These are phyloP conservation scores for Solanum piurae DNA, from an alignment of 257 asterid species.

Conservation along the genomic window DNA sequence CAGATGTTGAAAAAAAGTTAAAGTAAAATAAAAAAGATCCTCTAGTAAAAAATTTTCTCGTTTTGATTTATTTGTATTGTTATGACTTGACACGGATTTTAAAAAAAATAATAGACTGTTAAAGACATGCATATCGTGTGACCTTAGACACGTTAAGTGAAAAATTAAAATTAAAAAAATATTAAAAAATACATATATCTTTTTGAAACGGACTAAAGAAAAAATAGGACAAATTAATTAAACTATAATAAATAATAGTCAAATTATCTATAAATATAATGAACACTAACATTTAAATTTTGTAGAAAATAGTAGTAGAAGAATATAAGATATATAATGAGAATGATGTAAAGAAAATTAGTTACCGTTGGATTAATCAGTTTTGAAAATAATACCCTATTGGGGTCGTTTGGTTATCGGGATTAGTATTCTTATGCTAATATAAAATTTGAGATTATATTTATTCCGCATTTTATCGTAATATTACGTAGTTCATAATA, in stretches of 20 bases:
- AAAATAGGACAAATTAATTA: neutral
- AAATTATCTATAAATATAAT: neutral
- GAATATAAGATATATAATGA: neutral
- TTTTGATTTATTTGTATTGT: neutral
- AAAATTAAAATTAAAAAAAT: neutral
- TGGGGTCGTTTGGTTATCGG: no score
- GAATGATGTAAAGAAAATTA: neutral
- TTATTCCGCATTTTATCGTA: neutral
- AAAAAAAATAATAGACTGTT: neutral
- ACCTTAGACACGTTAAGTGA: neutral
- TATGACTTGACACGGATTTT: neutral
- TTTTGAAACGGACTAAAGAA: neutral
- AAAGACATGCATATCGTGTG: neutral
- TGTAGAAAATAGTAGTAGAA: neutral
- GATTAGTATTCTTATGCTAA: no score
- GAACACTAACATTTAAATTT: neutral
- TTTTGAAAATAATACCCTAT: neutral
- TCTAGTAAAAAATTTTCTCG: neutral
- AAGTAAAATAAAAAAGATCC: neutral
- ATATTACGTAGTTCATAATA: neutral
- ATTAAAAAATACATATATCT: no score
- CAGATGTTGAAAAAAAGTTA: neutral
- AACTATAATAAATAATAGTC: neutral
- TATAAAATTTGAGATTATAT: neutral
- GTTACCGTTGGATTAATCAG: neutral